phyloP scores from a whole-genome alignment of 2,329 filamentous ascomycete species.

The Claviceps digitariae region DNA sequence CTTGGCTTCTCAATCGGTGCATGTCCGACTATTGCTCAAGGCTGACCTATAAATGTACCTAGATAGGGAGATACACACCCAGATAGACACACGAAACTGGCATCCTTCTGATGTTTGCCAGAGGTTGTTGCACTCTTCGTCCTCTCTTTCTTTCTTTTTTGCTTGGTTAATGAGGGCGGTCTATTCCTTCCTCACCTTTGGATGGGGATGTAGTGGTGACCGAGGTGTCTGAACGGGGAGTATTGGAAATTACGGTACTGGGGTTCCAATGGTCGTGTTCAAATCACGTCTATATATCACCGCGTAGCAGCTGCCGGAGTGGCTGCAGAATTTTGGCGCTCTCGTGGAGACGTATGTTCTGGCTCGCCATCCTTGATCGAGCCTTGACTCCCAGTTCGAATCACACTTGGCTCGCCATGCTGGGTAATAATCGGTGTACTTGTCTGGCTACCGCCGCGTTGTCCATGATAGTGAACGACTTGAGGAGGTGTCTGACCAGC shows the following conservation, averaged over 20 bases:
- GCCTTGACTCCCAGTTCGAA: constrained; percentile 37
- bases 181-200: background rate
- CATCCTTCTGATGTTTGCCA: background rate
- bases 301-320: constrained; percentile 6
- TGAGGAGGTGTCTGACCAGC: constrained; percentile 50
- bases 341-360: constrained; percentile 22
- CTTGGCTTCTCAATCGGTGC: background rate
- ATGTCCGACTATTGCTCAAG: background rate
- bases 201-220: background rate
- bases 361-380: constrained; percentile 25
- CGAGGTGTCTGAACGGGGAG: background rate
- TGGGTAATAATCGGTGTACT: constrained; percentile 47
- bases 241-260: background rate
- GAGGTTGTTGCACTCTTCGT: background rate
- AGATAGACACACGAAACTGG: background rate
- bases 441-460: constrained; percentile 52
- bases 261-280: background rate
- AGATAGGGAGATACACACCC: background rate
- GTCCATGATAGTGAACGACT: constrained; percentile 54
- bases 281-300: background rate
- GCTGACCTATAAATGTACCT: background rate
- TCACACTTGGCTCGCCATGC: constrained; percentile 33
- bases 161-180: background rate
- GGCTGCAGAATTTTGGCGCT: constrained; percentile 14
- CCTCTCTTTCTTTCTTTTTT: background rate